phyloP scores from a whole-genome alignment of 1,139 yeast species.

The Suhomyces ambrosiae region DNA sequence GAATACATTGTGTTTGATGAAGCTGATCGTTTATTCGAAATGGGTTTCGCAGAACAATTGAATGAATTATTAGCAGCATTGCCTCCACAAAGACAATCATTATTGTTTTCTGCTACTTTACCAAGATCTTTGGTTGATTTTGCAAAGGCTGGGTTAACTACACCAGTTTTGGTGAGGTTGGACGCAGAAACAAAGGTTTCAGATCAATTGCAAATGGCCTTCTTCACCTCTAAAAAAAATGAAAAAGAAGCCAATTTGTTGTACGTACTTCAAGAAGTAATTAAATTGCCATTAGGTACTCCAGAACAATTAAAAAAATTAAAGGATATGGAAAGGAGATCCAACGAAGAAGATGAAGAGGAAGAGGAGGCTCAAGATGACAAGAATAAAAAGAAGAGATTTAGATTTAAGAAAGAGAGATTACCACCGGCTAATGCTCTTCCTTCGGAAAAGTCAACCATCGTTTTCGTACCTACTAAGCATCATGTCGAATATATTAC shows the following conservation, averaged over 20 bases:
- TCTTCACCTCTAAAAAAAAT: conserved; percentile 73
- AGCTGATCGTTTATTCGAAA: conserved; percentile 95
- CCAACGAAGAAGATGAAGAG: conserved; percentile 51
- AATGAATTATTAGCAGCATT: conserved; percentile 84
- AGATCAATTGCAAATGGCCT: conserved; percentile 89
- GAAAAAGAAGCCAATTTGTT: conserved; percentile 91
- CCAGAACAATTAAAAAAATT: conserved; percentile 60
- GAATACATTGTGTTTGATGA: conserved; percentile 96
- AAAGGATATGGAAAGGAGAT: conserved; percentile 47
- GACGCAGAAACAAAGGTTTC: conserved; percentile 92
- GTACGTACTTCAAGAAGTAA: conserved; percentile 74
- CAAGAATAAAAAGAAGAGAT: conserved; percentile 35
- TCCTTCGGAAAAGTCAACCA: conserved; percentile 80
- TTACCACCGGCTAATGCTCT: conserved; percentile 78
- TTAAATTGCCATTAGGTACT: conserved; percentile 81
- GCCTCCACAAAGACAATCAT: conserved; percentile 81
- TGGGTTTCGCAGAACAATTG: conserved; percentile 95
- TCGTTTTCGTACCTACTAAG: conserved; percentile 93
- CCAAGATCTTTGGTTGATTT: conserved; percentile 92
- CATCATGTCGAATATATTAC: conserved; percentile 95
- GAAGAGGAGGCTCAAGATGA: conserved; percentile 44
- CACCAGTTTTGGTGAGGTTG: conserved; percentile 87
- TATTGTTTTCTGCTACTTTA: conserved; percentile 91
- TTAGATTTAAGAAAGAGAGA: conserved; percentile 53
- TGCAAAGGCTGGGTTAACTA: conserved; percentile 93